phyloP scores from a whole-genome alignment of 306 rosid genomes.

The Trifolium dubium region DNA sequence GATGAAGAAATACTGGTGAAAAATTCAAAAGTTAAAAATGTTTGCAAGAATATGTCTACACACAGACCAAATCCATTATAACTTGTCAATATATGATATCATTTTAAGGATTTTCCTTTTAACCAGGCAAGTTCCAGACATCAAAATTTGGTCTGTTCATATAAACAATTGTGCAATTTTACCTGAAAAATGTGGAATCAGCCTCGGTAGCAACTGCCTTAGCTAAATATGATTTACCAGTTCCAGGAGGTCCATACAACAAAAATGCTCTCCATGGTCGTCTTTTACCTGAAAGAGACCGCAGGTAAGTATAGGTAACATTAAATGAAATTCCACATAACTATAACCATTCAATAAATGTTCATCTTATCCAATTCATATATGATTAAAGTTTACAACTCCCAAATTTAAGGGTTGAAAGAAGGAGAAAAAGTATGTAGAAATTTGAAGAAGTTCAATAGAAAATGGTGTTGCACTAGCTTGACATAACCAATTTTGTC shows the following conservation, averaged over 20 bases:
- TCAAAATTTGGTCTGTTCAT: background rate
- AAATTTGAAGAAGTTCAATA: no score
- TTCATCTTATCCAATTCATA: background rate
- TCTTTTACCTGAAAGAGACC: slow-evolving; percentile 70
- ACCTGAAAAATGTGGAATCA: slow-evolving; percentile 98
- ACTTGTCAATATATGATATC: slow-evolving; percentile 16
- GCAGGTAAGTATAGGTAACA: slow-evolving; percentile 10
- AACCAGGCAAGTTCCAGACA: background rate
- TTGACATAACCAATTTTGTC: no score
- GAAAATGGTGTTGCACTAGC: no score
- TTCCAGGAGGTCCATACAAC: slow-evolving; percentile 97
- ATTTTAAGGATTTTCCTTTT: slow-evolving; percentile 2
- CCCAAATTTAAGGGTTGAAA: background rate
- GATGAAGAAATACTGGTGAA: slow-evolving; percentile 86
- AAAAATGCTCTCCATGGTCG: slow-evolving; percentile 96
- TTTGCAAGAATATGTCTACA: slow-evolving; percentile 43
- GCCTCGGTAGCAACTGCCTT: slow-evolving; percentile 99
- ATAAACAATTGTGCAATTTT: slow-evolving; percentile 6
- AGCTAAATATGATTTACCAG: slow-evolving; percentile 97
- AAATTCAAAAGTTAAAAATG: slow-evolving; percentile 48
- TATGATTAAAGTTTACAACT: slow-evolving; percentile 14
- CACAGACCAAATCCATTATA: slow-evolving; percentile 40
- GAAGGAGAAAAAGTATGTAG: no score
- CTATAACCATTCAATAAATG: background rate
- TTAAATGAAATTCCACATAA: slow-evolving; percentile 1